Evolutionary conservation across 371 early-diverging fungal genomes (phyloP).

Genomic region (Syncephalastrum contaminatum): DNA sequence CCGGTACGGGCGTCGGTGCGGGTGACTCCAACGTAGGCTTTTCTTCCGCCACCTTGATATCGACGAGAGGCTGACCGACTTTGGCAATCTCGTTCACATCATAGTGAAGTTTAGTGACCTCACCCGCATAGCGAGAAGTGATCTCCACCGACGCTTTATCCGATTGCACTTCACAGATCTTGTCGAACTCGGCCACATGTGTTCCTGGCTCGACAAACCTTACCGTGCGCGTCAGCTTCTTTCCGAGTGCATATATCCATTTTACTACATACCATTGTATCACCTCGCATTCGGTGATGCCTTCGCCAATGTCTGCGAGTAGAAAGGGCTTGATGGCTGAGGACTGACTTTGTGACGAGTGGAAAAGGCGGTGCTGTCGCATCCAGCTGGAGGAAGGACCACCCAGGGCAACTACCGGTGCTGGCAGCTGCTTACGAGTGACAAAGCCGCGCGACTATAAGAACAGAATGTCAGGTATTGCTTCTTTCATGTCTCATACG

Average conservation of each 20-base stretch:
- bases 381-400: too few relatives aligned
- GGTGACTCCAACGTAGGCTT: slow-evolving; percentile 12
- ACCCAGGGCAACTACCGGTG: too few relatives aligned
- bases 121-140: slow-evolving; percentile 91
- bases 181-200: slow-evolving; percentile 89
- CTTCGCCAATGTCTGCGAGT: slow-evolving; percentile 97
- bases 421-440: too few relatives aligned
- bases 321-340: slow-evolving; percentile 68
- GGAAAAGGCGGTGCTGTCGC: too few relatives aligned
- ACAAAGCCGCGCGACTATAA: too few relatives aligned
- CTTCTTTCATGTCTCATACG: too few relatives aligned
- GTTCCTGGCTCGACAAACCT: slow-evolving; percentile 94
- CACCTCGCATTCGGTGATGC: slow-evolving; percentile 95
- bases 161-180: slow-evolving; percentile 95
- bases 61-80: slow-evolving; percentile 92
- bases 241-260: not conserved
- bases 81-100: slow-evolving; percentile 87
- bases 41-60: slow-evolving; percentile 77
- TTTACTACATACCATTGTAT: slow-evolving; percentile 83
- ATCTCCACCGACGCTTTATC: slow-evolving; percentile 99
- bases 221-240: not conserved
- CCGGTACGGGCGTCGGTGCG: not conserved
- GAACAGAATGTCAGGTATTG: too few relatives aligned
- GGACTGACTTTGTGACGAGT: too few relatives aligned
- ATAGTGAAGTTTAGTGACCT: slow-evolving; percentile 79